Evolutionary conservation across 768 basidiomycete genomes (phyloP).

Genomic region (Mycena belliarum): DNA sequence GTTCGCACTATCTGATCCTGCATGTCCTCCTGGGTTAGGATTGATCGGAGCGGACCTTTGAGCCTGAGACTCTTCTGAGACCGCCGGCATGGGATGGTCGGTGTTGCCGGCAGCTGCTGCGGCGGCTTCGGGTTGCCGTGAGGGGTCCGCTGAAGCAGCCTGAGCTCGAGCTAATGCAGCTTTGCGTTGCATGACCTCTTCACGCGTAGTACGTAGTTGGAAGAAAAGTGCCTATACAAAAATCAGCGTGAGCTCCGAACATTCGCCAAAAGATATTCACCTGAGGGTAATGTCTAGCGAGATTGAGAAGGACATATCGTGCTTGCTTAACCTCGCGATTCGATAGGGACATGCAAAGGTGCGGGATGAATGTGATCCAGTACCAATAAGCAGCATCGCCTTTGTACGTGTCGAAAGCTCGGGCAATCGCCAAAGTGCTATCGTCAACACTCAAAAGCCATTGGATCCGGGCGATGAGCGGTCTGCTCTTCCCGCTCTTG

Average conservation of each 20-base stretch:
- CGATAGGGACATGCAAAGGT: conserved; percentile 85
- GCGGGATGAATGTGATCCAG: conserved; percentile 97
- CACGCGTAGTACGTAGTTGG: conserved; percentile 81
- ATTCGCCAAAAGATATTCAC: conserved; percentile 24
- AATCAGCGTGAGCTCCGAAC: conserved; percentile 7
- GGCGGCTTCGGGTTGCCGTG: conserved; percentile 27
- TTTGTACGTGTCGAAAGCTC: conserved; percentile 91
- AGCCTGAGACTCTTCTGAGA: conserved; percentile 20
- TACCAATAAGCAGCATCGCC: conserved; percentile 98
- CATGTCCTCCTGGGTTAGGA: conserved; percentile 20
- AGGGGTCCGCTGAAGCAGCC: conserved; percentile 31
- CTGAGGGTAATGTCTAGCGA: conserved; percentile 93
- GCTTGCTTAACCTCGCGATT: conserved; percentile 94
- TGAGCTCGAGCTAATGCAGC: conserved; percentile 38
- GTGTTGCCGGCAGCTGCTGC: background rate
- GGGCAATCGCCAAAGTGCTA: conserved; percentile 61
- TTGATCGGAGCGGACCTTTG: conserved; percentile 15
- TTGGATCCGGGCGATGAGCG: conserved; percentile 87
- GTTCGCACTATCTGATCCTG: conserved; percentile 25
- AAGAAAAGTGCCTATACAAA: conserved; percentile 87
- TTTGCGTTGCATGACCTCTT: conserved; percentile 56
- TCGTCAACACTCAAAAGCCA: conserved; percentile 97
- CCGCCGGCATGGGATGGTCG: conserved; percentile 24
- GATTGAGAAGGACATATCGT: conserved; percentile 80
- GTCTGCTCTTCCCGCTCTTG: conserved; percentile 91